Conservation (phyloP, 1,139 yeast genomes). For the Geotrichum aggregatum region DNA sequence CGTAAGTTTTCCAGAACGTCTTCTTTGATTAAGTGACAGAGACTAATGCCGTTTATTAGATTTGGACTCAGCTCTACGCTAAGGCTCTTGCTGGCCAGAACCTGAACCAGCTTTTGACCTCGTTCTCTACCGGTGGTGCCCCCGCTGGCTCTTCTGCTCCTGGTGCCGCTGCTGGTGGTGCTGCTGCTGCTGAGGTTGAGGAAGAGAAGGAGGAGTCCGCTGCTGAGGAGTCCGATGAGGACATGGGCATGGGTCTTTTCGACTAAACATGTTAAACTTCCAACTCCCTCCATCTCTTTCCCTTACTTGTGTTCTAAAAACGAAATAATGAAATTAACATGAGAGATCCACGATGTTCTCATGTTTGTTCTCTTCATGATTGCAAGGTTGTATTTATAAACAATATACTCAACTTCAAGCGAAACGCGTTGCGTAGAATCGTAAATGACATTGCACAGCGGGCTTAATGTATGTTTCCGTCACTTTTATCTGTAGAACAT, state of each 20-base stretch:
- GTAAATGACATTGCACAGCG: no score
- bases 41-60: not conserved
- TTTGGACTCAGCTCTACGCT: slow-evolving; percentile 60
- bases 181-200: slow-evolving; percentile 64
- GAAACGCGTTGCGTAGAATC: no score
- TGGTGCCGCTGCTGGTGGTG: slow-evolving; percentile 58
- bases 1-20: slow-evolving; percentile 16
- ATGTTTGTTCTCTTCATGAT: no score
- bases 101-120: slow-evolving; percentile 47
- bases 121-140: slow-evolving; percentile 93
- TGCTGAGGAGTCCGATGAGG: slow-evolving; percentile 39
- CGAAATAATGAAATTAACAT: slow-evolving; percentile 5
- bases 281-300: not conserved
- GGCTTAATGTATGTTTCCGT: no score
- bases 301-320: no score
- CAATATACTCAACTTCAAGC: no score
- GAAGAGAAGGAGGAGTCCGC: slow-evolving; percentile 34
- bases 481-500: no score
- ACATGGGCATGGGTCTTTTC: slow-evolving; percentile 42
- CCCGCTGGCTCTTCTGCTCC: slow-evolving; percentile 51
- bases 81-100: slow-evolving; percentile 77
- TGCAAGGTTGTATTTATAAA: no score
- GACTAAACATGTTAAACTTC: slow-evolving; percentile 31
- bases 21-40: slow-evolving; percentile 30
- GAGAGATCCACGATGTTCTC: not conserved